phyloP scores from a whole-genome alignment of 371 early-diverging fungal genomes.

The Saksenaea vasiformis region DNA sequence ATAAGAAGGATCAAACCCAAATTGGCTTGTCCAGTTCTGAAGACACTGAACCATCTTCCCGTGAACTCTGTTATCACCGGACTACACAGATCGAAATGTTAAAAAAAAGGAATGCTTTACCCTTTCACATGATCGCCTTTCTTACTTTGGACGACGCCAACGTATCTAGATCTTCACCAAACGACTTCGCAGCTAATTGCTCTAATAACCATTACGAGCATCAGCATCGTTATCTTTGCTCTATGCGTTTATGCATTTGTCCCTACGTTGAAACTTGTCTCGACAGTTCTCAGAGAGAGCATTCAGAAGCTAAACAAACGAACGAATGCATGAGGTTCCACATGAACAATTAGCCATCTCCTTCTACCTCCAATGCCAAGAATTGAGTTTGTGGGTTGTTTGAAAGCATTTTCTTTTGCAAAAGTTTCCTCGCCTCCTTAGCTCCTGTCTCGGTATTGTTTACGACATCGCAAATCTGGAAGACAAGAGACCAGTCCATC shows the following conservation, averaged over 20 bases:
- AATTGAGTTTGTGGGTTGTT: slow-evolving; percentile 36
- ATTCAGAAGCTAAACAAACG: slow-evolving; percentile 38
- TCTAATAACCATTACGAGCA: slow-evolving; percentile 4
- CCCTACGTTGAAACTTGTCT: slow-evolving; percentile 26
- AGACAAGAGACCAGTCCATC: slow-evolving; percentile 47
- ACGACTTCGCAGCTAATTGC: slow-evolving; percentile 44
- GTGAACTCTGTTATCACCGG: slow-evolving; percentile 37
- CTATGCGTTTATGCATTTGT: not conserved
- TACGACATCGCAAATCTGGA: slow-evolving; percentile 44
- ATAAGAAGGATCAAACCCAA: slow-evolving; percentile 32
- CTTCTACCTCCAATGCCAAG: slow-evolving; percentile 37
- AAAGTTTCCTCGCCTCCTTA: slow-evolving; percentile 50
- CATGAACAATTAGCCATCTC: not conserved
- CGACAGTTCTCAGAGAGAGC: slow-evolving; percentile 47
- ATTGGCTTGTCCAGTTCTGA: slow-evolving; percentile 37
- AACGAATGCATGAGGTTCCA: not conserved
- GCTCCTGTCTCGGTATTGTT: slow-evolving; percentile 43
- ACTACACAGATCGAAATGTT: slow-evolving; percentile 11
- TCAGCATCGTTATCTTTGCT: not conserved
- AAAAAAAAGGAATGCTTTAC: not conserved
- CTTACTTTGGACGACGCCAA: slow-evolving; percentile 36
- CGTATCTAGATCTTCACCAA: slow-evolving; percentile 39
- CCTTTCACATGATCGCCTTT: not conserved
- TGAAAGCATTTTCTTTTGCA: slow-evolving; percentile 51
- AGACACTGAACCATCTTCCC: slow-evolving; percentile 39